These are phyloP conservation scores for Beauveria pseudobassiana DNA, from an alignment of 2,329 filamentous ascomycete species.

Conservation along the genomic window DNA sequence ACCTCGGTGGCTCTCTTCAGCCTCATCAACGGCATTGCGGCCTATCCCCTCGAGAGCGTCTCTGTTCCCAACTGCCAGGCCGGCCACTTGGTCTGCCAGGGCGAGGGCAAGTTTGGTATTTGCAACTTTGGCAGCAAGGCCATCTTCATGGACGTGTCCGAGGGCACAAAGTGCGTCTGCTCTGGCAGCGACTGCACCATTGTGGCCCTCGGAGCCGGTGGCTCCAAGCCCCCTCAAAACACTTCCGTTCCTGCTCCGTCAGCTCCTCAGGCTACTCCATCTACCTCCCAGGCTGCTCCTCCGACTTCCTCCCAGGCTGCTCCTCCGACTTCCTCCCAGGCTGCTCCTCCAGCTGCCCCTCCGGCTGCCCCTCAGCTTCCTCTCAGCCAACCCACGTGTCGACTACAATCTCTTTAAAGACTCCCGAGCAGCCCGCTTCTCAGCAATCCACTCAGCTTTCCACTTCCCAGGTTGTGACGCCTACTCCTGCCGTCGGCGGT, in stretches of 20 bases:
- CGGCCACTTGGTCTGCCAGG: conserved; percentile 8
- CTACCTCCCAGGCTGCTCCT: not conserved
- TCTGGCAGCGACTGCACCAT: conserved; percentile 9
- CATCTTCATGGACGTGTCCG: conserved; percentile 8
- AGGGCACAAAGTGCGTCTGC: conserved; percentile 11
- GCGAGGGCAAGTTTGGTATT: conserved; percentile 1
- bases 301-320: not conserved
- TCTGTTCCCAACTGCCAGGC: not conserved
- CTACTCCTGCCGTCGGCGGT: not conserved
- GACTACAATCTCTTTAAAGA: too few species aligned
- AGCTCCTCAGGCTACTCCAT: not conserved
- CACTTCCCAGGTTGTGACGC: not conserved
- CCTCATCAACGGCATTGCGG: conserved; percentile 4
- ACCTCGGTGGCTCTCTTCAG: conserved; percentile 7
- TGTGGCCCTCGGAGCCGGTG: not conserved
- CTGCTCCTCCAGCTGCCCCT: not conserved
- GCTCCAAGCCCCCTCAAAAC: not conserved
- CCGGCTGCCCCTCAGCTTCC: not conserved
- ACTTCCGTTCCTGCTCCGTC: not conserved
- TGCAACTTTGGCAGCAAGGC: conserved; percentile 6
- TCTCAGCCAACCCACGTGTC: not conserved
- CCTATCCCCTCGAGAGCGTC: not conserved
- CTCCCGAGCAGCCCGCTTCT: not conserved
- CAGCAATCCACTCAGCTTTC: too few species aligned
- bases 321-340: not conserved